Evolutionary conservation across 306 rosid species (phyloP), one percentile per base, ranked within the genome.

Genomic region (Dalbergia cultrata): DNA sequence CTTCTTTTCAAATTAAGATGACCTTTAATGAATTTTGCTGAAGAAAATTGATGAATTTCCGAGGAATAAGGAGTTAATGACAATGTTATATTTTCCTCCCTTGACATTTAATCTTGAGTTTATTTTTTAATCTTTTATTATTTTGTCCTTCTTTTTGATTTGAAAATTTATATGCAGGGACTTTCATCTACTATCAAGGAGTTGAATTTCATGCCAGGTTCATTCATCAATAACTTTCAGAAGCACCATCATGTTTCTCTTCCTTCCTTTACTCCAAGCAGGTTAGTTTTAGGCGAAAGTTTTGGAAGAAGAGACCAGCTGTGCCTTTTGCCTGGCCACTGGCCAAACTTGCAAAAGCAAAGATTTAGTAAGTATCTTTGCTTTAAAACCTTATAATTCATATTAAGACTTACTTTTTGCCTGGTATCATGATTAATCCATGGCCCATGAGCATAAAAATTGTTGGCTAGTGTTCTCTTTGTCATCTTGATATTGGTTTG

Each of bases 351-450:
- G 62, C 88, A 10, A 77, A 82, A 49, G 76, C 81, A 80, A 79
- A 86, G 68, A 82, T 81, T 57, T 78, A 54, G 97, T 88, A 82
- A 88, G 92, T 88, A 33, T 83, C 68, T 53, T 71, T 58, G 43
- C 76, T 84, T 70, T 4, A 9, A 60, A 71, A 52, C 81, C 60
- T 47, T 73, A 56, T 63, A 1, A 16, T 41, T 69, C 65, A 57
- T 59, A 37, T 9, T n/a, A 7, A n/a, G 50, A 44, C 50, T 44
- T 44, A 44, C 12, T 44, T 44, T 44, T 2, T 44, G 50, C 31
- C 31, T 26, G 31, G 31, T 66, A 62, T 77, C 31, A 33, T 7
- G 12, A 43, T 16, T 35, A 17, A 5, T 9, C 72, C 58, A 56
- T 16, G 26, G 22, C 49, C 41, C 8, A 10, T 11, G 47, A 57